Conservation (phyloP, 768 basidiomycete species). For the Sporobolomyces phaffii region DNA sequence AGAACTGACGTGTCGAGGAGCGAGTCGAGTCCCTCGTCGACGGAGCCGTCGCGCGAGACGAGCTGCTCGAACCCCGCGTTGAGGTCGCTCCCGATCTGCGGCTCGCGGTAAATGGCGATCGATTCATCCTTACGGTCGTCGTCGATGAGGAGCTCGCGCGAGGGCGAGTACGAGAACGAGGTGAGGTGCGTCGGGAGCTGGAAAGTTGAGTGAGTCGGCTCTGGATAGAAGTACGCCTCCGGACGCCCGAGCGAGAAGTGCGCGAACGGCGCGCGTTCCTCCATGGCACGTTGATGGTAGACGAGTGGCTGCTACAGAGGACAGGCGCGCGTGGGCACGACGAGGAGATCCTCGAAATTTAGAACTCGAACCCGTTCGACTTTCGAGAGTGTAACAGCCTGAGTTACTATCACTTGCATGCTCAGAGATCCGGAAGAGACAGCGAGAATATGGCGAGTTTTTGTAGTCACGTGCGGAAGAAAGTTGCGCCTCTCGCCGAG, state of each 20-base stretch:
- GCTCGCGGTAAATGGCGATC: conserved; percentile 32
- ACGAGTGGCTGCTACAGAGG: too few relatives aligned
- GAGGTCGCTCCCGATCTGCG: conserved; percentile 50
- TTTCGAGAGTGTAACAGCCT: too few relatives aligned
- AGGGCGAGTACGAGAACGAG: conserved; percentile 41
- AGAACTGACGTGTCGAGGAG: conserved; percentile 32
- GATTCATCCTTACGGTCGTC: conserved; percentile 19
- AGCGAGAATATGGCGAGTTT: too few relatives aligned
- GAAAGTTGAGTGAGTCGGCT: conserved; percentile 20
- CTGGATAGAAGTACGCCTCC: conserved; percentile 5
- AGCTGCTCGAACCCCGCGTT: conserved; percentile 67
- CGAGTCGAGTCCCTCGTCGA: conserved; percentile 57
- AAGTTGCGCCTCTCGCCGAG: conserved; percentile 15
- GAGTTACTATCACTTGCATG: too few relatives aligned
- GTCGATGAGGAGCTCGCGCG: conserved; percentile 37
- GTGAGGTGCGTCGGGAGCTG: conserved; percentile 36
- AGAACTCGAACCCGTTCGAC: too few relatives aligned
- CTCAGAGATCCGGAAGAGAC: too few relatives aligned
- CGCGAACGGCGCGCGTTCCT: background rate
- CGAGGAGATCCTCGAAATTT: too few relatives aligned
- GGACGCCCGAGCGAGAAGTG: conserved; percentile 17
- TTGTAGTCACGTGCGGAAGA: conserved; percentile 21
- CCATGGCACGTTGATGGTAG: too few relatives aligned
- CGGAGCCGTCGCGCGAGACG: conserved; percentile 62
- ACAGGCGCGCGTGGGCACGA: too few relatives aligned